phyloP scores from a whole-genome alignment of 1,139 yeast genomes.

The Suhomyces atakaporum region DNA sequence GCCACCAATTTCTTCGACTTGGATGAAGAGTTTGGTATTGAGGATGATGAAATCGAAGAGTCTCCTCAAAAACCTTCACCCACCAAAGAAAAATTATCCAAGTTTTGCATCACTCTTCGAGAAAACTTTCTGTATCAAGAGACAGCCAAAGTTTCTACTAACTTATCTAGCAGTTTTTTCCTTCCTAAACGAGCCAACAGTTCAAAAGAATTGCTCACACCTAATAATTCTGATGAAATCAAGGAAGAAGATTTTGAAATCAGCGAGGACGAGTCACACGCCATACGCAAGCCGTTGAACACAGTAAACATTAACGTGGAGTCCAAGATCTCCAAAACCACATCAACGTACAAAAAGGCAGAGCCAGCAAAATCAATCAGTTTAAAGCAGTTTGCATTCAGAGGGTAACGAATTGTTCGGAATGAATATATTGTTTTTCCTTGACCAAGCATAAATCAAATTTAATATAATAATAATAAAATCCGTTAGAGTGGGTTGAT shows the following conservation, averaged over 20 bases:
- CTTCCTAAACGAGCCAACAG: neutral
- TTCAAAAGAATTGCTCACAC: conserved; percentile 7
- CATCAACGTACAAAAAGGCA: conserved; percentile 5
- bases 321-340: conserved; percentile 1
- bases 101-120: conserved; percentile 27
- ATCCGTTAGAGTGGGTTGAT: too few relatives aligned
- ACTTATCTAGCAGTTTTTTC: neutral
- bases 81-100: conserved; percentile 10
- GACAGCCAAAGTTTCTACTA: conserved; percentile 1
- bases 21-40: conserved; percentile 17
- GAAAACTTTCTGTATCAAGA: conserved; percentile 28
- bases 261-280: conserved; percentile 16
- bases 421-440: neutral
- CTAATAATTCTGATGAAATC: conserved; percentile 10
- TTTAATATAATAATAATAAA: too few relatives aligned
- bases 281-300: conserved; percentile 2
- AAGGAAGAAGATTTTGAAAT: conserved; percentile 16
- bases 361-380: conserved; percentile 6
- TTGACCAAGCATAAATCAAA: too few relatives aligned
- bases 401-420: conserved; percentile 14
- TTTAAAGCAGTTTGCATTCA: conserved; percentile 24
- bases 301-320: conserved; percentile 2
- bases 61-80: conserved; percentile 36
- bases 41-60: conserved; percentile 47
- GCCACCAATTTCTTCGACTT: conserved; percentile 14